Evolutionary conservation across 306 rosid genomes (phyloP).

Genomic region (Castanopsis chinensis): DNA sequence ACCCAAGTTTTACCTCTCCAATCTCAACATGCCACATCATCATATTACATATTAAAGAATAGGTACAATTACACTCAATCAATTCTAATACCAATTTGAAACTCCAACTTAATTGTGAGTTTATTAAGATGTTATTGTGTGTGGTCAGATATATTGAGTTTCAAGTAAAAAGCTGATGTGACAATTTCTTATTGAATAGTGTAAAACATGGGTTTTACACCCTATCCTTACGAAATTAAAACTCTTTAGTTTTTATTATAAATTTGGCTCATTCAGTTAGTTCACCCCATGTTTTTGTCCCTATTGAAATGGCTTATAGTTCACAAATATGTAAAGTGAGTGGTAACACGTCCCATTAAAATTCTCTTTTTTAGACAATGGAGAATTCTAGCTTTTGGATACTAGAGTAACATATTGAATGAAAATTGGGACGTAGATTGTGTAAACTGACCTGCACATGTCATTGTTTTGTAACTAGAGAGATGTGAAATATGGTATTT

Average conservation of each 20-base stretch:
- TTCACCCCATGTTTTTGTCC: not conserved
- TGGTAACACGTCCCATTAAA: not conserved
- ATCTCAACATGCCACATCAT: too few species aligned
- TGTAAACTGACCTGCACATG: not conserved
- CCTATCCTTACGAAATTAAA: too few species aligned
- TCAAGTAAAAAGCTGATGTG: too few species aligned
- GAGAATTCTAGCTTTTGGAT: not conserved
- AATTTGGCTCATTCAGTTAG: not conserved
- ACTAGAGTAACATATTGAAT: not conserved
- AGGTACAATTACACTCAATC: too few species aligned
- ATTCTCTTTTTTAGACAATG: not conserved
- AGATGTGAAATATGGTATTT: too few species aligned
- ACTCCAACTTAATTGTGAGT: too few species aligned
- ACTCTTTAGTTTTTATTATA: not conserved
- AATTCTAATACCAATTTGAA: too few species aligned
- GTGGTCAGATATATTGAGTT: accelerated
- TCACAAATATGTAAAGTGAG: not conserved
- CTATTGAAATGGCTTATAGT: not conserved
- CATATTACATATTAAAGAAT: too few species aligned
- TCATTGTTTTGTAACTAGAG: not conserved
- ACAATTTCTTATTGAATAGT: too few species aligned
- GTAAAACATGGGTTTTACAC: too few species aligned
- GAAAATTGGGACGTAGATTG: not conserved
- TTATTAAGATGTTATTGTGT: too few species aligned
- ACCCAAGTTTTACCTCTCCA: too few species aligned